Conservation (phyloP, 2,329 filamentous ascomycete species). For the Colletotrichum salicis region DNA sequence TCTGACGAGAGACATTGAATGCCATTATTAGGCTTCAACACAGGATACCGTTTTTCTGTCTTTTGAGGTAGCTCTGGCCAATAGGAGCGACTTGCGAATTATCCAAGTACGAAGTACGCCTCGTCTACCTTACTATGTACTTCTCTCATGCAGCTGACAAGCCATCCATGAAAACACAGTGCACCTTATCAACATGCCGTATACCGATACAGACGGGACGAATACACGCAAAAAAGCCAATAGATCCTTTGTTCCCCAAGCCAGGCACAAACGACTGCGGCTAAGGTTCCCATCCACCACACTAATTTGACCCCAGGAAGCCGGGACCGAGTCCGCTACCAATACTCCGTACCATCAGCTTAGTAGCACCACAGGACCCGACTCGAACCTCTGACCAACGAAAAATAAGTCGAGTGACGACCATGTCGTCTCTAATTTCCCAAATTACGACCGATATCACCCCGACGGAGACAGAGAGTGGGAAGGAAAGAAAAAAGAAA, state of each 20-base stretch:
- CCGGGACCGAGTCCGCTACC: neutral
- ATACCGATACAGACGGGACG: neutral
- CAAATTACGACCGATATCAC: constrained; percentile 26
- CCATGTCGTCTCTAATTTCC: constrained; percentile 22
- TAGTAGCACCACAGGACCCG: neutral
- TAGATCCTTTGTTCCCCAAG: neutral
- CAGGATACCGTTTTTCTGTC: neutral
- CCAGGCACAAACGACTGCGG: neutral
- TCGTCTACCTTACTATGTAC: neutral
- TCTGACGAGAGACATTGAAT: neutral
- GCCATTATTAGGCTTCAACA: neutral
- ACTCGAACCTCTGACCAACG: neutral
- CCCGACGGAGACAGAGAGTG: neutral
- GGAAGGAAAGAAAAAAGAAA: no score
- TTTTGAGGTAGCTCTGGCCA: no score
- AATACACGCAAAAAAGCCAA: neutral
- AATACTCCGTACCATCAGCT: neutral
- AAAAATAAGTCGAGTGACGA: neutral
- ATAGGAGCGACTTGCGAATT: no score
- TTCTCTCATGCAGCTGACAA: neutral
- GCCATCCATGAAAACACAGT: neutral
- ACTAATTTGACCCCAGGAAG: neutral
- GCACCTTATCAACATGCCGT: neutral
- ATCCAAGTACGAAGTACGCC: no score
- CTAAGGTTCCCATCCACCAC: neutral